phyloP scores from a whole-genome alignment of 345 rosid genomes.

The Microthlaspi erraticum region DNA sequence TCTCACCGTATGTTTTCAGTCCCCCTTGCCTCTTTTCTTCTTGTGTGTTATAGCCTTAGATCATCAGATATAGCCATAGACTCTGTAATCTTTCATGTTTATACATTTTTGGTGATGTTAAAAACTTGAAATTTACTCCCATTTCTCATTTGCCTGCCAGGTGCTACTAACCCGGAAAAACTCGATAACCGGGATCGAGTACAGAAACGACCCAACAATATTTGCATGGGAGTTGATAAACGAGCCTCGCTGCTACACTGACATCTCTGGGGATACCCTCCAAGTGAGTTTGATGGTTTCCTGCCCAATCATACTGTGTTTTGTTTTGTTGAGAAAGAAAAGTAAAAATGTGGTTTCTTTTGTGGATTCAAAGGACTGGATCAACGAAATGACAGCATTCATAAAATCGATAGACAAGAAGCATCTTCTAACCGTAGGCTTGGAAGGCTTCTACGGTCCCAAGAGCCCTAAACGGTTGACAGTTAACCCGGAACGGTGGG shows the following conservation, averaged over 20 bases:
- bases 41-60: background rate
- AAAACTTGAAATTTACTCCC: constrained; percentile 10
- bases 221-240: constrained; percentile 97
- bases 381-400: constrained; percentile 81
- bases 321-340: background rate
- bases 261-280: constrained; percentile 90
- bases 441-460: constrained; percentile 97
- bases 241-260: constrained; percentile 93
- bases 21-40: constrained; percentile 19
- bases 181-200: constrained; percentile 84
- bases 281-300: constrained; percentile 63
- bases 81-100: background rate
- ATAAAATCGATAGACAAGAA: constrained; percentile 85
- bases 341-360: background rate
- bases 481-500: constrained; percentile 85
- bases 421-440: constrained; percentile 87
- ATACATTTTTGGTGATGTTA: background rate
- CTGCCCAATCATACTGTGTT: background rate
- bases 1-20: constrained; percentile 53
- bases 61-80: no score
- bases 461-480: constrained; percentile 72
- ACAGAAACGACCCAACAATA: constrained; percentile 86
- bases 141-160: constrained; percentile 50
- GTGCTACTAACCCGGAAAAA: constrained; percentile 80
- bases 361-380: constrained; percentile 72